Evolutionary conservation across 768 basidiomycete genomes (phyloP), one percentile per base, ranked within the genome.

Genomic region (Lentinula guzmanii): DNA sequence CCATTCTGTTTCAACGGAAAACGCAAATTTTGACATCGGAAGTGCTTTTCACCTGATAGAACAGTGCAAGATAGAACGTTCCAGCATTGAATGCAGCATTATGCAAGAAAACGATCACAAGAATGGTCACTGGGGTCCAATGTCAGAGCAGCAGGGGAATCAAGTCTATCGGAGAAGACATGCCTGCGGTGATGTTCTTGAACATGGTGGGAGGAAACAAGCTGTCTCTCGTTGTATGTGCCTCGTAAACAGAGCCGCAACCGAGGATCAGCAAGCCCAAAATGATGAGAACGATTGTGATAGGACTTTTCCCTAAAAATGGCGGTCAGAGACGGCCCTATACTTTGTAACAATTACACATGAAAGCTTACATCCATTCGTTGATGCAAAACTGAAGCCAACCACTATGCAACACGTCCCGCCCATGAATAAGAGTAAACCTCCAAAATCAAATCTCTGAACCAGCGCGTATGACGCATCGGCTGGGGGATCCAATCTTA

Each of bases 1-100:
- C 28, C 28, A 24, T 8, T 16, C 11, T 39, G 51, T 48, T 48
- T 61, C 52, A 64, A 39, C 52, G 62, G 60, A 54, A 42, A 56
- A 28, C 6, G 37, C 63, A 50, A 62, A 62, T 60, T 54, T 16
- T 54, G 31, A 43, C 41, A 43, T 56, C 39, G 41, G 21, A 60
- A 52, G 46, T 58, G 57, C 48, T 68, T 39, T 76, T 41, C 64
- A 90, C 91, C 81, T 94, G 91, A 72, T 83, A 93, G 71, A 85
- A 93, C 24, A 93, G 72, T 0, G 91, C 89, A 51, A 94, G 83
- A 74, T 91, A 94, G 74, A 90, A 94, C 5, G 91, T 93, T 53
- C 90, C 91, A 35, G 91, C 83, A 64, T 84, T 93, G 72, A 92
- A 94, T 15, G 85, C 86, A 64, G 93, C 80, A 69, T 91, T 91